Conservation (phyloP, 495 filamentous ascomycete species). For the Lasiosphaeriaceae sp. region DNA sequence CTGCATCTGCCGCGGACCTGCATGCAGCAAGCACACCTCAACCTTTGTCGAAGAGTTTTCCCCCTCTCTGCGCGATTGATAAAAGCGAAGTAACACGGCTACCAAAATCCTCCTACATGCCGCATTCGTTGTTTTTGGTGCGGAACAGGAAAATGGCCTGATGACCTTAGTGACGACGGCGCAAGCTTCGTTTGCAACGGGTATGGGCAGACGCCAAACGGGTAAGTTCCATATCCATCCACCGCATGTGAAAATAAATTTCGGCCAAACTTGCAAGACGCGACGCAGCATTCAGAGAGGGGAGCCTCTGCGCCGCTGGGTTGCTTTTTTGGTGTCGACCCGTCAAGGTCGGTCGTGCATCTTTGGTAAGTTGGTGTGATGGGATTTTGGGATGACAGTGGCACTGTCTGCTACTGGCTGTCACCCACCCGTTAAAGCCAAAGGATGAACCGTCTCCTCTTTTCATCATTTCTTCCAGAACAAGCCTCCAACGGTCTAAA, state of each 20-base stretch:
- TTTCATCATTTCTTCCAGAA: neutral
- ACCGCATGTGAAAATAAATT: neutral
- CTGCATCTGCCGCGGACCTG: conserved; percentile 16
- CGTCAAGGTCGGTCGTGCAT: neutral
- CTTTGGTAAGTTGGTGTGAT: neutral
- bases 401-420: neutral
- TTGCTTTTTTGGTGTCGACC: conserved; percentile 1
- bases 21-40: conserved; percentile 1
- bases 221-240: neutral
- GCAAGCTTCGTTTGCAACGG: neutral
- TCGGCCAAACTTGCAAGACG: neutral
- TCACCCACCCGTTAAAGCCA: neutral
- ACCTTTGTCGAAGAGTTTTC: neutral
- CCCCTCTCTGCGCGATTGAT: too few relatives aligned
- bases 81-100: too few relatives aligned
- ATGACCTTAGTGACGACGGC: neutral
- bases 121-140: too few relatives aligned
- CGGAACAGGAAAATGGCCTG: too few relatives aligned
- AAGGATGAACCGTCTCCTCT: neutral
- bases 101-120: too few relatives aligned
- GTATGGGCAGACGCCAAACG: too few relatives aligned
- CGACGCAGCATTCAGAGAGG: neutral
- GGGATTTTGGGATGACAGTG: neutral
- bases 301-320: conserved; percentile 1
- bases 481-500: neutral